Evolutionary conservation across 129 eudicot species (phyloP).

Genomic region (Centella asiatica): DNA sequence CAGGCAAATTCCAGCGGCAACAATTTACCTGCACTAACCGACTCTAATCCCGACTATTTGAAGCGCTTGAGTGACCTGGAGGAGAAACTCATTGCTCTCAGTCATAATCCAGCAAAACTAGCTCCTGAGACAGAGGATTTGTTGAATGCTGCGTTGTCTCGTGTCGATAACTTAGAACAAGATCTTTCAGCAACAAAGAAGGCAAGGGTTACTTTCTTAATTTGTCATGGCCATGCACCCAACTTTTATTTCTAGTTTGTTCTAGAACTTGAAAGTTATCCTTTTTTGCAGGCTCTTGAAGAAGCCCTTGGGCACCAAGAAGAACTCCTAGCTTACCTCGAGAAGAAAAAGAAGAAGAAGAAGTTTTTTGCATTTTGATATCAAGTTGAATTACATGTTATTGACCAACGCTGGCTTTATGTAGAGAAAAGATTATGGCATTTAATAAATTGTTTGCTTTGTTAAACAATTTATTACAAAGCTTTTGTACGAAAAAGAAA

Average conservation of each 20-base stretch:
- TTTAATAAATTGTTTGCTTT: conserved; percentile 30
- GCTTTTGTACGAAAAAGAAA: conserved; percentile 25
- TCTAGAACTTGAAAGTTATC: no score
- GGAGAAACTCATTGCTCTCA: conserved; percentile 25
- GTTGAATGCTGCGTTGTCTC: conserved; percentile 29
- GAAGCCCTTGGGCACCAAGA: conserved; percentile 52
- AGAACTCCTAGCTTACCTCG: conserved; percentile 60
- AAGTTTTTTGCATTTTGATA: conserved; percentile 42
- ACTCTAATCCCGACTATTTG: conserved; percentile 26
- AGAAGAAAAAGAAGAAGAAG: conserved; percentile 87
- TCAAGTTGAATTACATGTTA: no score
- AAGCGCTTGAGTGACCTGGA: conserved; percentile 43
- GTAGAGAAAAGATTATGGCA: conserved; percentile 9
- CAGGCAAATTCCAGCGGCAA: conserved; percentile 7
- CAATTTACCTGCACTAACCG: background rate
- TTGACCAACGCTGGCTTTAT: conserved; percentile 9
- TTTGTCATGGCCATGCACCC: no score
- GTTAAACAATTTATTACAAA: conserved; percentile 25
- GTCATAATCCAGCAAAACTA: conserved; percentile 24
- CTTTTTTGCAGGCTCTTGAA: conserved; percentile 58
- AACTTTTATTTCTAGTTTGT: no score
- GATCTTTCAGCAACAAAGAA: conserved; percentile 32
- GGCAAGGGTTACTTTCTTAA: conserved; percentile 18
- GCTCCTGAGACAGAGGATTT: conserved; percentile 44
- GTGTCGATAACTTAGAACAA: conserved; percentile 39